These are phyloP conservation scores for Aureobasidium mangrovei DNA, from an alignment of 2,329 filamentous ascomycete genomes.

Conservation along the genomic window DNA sequence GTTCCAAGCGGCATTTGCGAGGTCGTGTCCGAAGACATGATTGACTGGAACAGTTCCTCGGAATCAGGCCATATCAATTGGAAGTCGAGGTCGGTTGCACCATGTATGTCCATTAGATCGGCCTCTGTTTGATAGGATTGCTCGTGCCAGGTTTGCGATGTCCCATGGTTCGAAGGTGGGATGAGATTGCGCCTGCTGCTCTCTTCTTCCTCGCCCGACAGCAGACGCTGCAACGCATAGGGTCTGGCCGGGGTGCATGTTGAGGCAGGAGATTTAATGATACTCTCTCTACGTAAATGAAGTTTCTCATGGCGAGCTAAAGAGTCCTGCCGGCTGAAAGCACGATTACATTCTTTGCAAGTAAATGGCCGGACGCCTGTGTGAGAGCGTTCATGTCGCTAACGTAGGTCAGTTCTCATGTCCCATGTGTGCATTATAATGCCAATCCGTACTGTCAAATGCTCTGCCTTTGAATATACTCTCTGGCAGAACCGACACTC, in stretches of 20 bases:
- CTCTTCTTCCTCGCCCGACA: slow-evolving; percentile 1
- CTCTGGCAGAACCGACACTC: slow-evolving; percentile 34
- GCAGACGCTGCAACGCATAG: slow-evolving; percentile 1
- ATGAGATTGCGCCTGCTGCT: neutral
- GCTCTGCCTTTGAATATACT: slow-evolving; percentile 28
- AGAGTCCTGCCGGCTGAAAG: slow-evolving; percentile 37
- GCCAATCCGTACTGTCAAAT: slow-evolving; percentile 3
- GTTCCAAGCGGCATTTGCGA: slow-evolving; percentile 36
- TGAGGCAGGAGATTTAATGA: neutral
- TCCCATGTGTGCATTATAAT: neutral
- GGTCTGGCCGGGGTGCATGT: neutral
- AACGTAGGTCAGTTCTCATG: neutral
- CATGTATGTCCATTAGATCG: slow-evolving; percentile 18
- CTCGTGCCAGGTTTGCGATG: neutral
- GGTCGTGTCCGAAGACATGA: slow-evolving; percentile 33
- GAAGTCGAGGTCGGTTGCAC: slow-evolving; percentile 30
- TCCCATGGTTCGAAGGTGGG: neutral
- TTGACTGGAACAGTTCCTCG: slow-evolving; percentile 36
- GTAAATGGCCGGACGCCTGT: slow-evolving; percentile 35
- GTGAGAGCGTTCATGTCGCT: slow-evolving; percentile 38
- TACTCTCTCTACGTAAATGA: slow-evolving; percentile 21
- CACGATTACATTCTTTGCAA: slow-evolving; percentile 33
- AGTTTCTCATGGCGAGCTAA: slow-evolving; percentile 38
- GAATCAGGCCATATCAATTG: slow-evolving; percentile 39
- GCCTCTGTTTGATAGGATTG: neutral